These are phyloP conservation scores for Botryotinia globosa DNA, from an alignment of 2,329 filamentous ascomycete genomes.

Conservation along the genomic window DNA sequence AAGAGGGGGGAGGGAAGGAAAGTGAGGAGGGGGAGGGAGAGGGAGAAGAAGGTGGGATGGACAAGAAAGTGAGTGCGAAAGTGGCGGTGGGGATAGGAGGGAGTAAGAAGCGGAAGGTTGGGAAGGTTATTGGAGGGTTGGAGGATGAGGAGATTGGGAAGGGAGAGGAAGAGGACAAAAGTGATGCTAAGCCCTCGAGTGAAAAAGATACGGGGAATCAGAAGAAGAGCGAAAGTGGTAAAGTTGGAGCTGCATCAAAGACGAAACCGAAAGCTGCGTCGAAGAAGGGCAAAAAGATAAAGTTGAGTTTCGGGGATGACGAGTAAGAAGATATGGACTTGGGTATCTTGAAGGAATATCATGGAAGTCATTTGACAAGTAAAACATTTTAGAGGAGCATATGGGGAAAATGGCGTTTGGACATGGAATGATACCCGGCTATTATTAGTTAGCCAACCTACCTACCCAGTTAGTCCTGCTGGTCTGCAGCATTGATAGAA, in stretches of 20 bases:
- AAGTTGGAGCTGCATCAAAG: conserved; percentile 24
- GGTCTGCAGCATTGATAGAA: neutral
- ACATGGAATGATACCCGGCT: conserved; percentile 15
- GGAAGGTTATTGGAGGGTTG: conserved; percentile 47
- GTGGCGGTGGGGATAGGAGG: conserved; percentile 45
- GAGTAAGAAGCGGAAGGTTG: conserved; percentile 55
- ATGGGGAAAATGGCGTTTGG: conserved; percentile 2
- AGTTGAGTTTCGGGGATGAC: conserved; percentile 65
- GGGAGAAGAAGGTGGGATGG: conserved; percentile 36
- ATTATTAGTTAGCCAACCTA: neutral
- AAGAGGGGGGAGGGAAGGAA: conserved; percentile 24
- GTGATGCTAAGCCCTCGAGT: neutral
- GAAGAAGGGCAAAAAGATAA: conserved; percentile 56
- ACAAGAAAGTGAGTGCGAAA: conserved; percentile 45
- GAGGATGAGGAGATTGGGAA: conserved; percentile 25
- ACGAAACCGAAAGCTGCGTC: conserved; percentile 31
- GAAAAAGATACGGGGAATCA: neutral
- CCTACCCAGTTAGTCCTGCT: neutral
- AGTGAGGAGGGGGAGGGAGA: neutral
- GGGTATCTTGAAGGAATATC: neutral
- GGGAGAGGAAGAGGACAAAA: neutral
- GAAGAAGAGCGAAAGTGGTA: neutral
- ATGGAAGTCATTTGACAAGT: neutral
- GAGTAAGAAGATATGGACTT: conserved; percentile 38
- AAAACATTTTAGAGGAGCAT: neutral